phyloP scores from a whole-genome alignment of 371 early-diverging fungal genomes.

The Neoconidiobolus thromboides region DNA sequence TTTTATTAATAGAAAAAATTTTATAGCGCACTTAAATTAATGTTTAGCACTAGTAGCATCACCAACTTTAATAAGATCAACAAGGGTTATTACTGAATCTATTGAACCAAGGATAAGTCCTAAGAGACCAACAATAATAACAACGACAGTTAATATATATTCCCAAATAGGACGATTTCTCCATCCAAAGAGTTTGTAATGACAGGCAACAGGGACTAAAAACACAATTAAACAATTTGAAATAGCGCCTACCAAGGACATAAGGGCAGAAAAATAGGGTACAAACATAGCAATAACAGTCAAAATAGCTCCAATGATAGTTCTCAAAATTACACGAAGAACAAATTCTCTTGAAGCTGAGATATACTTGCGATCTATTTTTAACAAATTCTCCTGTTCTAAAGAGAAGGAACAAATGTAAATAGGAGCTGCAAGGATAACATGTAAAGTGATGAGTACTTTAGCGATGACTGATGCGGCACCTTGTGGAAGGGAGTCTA shows the following conservation, averaged over 20 bases:
- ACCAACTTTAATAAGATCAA: not conserved
- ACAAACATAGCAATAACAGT: conserved; percentile 40
- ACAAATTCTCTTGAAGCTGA: conserved; percentile 21
- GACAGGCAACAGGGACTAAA: conserved; percentile 60
- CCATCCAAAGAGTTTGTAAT: conserved; percentile 53
- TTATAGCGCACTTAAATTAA: too few species aligned
- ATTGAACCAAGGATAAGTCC: not conserved
- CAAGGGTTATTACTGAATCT: not conserved
- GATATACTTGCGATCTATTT: not conserved
- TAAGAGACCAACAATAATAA: not conserved
- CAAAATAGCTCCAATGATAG: conserved; percentile 25
- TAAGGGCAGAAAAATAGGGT: conserved; percentile 62
- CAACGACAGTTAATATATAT: not conserved
- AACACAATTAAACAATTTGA: conserved; percentile 58
- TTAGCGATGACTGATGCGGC: conserved; percentile 38
- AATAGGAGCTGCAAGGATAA: conserved; percentile 61
- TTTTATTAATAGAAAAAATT: too few species aligned
- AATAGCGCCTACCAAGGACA: conserved; percentile 65
- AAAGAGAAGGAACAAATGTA: conserved; percentile 44
- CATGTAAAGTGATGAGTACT: conserved; percentile 61
- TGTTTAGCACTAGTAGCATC: too few species aligned
- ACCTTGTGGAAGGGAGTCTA: conserved; percentile 46
- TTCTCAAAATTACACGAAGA: conserved; percentile 32
- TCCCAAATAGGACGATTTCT: conserved; percentile 6
- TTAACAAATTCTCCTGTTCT: not conserved